Percentiles rank a stretch among this genome's conserved stretches.
These are phyloP conservation scores for Pichia sp. DNA, from an alignment of 1,139 yeast genomes.

Conservation along the genomic window DNA sequence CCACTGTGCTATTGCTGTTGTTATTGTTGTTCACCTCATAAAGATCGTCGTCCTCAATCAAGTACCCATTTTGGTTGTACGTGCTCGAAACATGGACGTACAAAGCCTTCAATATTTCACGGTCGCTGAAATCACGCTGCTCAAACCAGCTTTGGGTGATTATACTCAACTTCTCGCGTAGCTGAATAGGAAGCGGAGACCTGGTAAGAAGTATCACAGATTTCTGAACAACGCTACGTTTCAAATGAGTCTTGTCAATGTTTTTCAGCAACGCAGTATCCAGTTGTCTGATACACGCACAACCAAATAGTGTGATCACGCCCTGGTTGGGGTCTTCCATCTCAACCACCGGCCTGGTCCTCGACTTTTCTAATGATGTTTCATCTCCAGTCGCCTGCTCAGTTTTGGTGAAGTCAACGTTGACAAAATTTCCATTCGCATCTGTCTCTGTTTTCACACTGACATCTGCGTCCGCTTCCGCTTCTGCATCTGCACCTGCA, in stretches of 20 bases:
- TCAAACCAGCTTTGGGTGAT: slow-evolving; percentile 82
- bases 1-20: not conserved
- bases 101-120: slow-evolving; percentile 60
- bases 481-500: slow-evolving; percentile 1
- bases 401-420: slow-evolving; percentile 19
- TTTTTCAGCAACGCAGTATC: slow-evolving; percentile 51
- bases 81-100: slow-evolving; percentile 64
- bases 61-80: slow-evolving; percentile 34
- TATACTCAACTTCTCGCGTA: slow-evolving; percentile 84
- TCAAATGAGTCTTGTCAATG: slow-evolving; percentile 36
- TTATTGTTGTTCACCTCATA: slow-evolving; percentile 20
- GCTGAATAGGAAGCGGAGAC: slow-evolving; percentile 82
- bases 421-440: slow-evolving; percentile 7
- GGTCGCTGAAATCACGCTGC: slow-evolving; percentile 74
- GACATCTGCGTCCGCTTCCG: slow-evolving; percentile 30
- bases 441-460: not conserved
- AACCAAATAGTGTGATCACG: slow-evolving; percentile 79
- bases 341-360: slow-evolving; percentile 3
- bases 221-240: slow-evolving; percentile 87
- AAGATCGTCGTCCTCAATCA: slow-evolving; percentile 30
- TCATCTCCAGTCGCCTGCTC: not conserved
- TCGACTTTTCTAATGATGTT: slow-evolving; percentile 24
- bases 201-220: slow-evolving; percentile 77
- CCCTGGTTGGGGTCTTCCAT: slow-evolving; percentile 21
- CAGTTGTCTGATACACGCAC: slow-evolving; percentile 87